phyloP scores from a whole-genome alignment of 2,329 filamentous ascomycete species.

The Aspergillus transmontanensis region DNA sequence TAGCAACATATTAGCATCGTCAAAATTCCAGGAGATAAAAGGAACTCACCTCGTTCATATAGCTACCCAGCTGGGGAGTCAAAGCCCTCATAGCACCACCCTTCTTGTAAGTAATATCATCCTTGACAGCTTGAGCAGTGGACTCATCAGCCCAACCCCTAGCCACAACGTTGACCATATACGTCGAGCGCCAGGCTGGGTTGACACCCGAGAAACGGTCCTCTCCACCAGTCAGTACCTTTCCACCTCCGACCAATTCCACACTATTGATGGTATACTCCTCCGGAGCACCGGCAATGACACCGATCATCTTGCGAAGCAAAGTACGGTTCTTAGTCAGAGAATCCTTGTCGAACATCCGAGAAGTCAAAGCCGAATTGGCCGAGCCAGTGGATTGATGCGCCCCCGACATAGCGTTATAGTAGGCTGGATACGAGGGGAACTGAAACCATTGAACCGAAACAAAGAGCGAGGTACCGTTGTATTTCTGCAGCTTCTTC shows the following conservation, averaged over 20 bases:
- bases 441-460: conserved; percentile 28
- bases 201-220: conserved; percentile 48
- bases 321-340: conserved; percentile 8
- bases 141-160: conserved; percentile 19
- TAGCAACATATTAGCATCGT: neutral
- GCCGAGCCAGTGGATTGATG: conserved; percentile 24
- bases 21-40: no score
- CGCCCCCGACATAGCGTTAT: conserved; percentile 28
- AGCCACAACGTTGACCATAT: conserved; percentile 35
- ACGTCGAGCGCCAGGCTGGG: conserved; percentile 55
- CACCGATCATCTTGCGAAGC: conserved; percentile 11
- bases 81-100: conserved; percentile 31
- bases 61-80: conserved; percentile 37
- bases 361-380: conserved; percentile 25
- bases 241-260: conserved; percentile 29
- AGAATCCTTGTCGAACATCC: conserved; percentile 24
- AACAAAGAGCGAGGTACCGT: conserved; percentile 8
- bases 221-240: conserved; percentile 34
- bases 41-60: conserved; percentile 38
- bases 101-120: conserved; percentile 37
- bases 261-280: conserved; percentile 23
- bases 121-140: conserved; percentile 21
- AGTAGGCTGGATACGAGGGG: conserved; percentile 30
- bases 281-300: conserved; percentile 12
- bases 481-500: conserved; percentile 6